Evolutionary conservation across 805 yeast genomes (phyloP).

Genomic region (Schwanniomyces sp.): DNA sequence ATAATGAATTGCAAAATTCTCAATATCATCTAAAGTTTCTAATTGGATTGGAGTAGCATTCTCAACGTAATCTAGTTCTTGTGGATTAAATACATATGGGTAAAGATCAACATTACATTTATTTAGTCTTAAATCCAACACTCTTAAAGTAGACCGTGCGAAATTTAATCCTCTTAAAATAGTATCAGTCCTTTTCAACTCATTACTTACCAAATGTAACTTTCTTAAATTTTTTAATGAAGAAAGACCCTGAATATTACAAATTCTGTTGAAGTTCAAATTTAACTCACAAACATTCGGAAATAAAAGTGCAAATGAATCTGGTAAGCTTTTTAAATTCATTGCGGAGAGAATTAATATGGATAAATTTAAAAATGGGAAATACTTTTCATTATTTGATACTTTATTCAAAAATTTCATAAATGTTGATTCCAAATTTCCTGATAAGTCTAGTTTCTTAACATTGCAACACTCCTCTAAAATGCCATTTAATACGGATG

Average conservation of each 20-base stretch:
- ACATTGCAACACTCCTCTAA: constrained; percentile 23
- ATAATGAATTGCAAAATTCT: constrained; percentile 49
- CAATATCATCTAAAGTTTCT: constrained; percentile 51
- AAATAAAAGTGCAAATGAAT: constrained; percentile 34
- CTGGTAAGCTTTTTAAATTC: constrained; percentile 40
- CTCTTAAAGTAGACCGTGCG: constrained; percentile 30
- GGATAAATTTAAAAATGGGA: constrained; percentile 35
- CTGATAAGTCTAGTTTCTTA: constrained; percentile 40
- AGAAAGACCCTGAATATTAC: constrained; percentile 31
- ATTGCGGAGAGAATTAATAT: constrained; percentile 47
- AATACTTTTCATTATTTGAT: neutral
- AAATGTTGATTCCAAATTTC: constrained; percentile 23
- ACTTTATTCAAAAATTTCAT: constrained; percentile 3
- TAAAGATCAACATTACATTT: constrained; percentile 47
- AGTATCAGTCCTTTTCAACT: constrained; percentile 31
- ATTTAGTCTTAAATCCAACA: constrained; percentile 51
- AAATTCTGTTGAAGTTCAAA: constrained; percentile 49
- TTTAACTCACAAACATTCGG: constrained; percentile 50
- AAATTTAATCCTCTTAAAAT: constrained; percentile 31
- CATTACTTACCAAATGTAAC: constrained; percentile 47
- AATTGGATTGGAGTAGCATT: constrained; percentile 38
- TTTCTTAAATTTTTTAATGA: constrained; percentile 34
- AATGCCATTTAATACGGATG: constrained; percentile 16
- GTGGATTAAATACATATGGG: constrained; percentile 54
- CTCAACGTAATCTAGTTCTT: constrained; percentile 28